Base-by-base conservation (phyloP, 2,329 filamentous ascomycete genomes). In the Phoma sp. region DNA sequence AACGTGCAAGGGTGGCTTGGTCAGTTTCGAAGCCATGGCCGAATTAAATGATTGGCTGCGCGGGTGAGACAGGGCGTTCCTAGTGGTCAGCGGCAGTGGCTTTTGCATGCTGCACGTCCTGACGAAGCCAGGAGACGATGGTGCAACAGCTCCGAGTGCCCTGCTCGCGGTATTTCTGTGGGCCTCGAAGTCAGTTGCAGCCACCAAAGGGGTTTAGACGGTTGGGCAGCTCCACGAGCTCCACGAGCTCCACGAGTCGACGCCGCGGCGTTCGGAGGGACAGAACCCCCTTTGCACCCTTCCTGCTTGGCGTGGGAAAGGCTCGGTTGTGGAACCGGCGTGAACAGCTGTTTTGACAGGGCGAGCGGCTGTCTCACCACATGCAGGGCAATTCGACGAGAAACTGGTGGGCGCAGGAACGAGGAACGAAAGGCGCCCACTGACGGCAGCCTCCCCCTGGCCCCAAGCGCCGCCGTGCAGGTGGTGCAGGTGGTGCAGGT, bases 1-100 rank as follows among this genome's bases (percentile, higher is more conserved):
- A 47, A 51, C 21, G 39, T 48, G 50, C 58, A 58, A 51, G 55
- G 52, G 51, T 43, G 47, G 51, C 53, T 56, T 58, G 50, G 55
- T 49, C 38, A 35, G 33, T 43, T 52, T 41, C 43, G 32, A 51
- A 55, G 32, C 48, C 24, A 9, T 36, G 17, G 44, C 21, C 43
- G 44, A 27, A 51, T 60, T 65, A 65, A 61, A 27, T 69, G 53
- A 70, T 73, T 72, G 69, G 71, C 54, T 57, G 61, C 13, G 56
- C 45, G 58, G 59, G 22, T 58, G 46, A 67, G 65, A 58, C 53
- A 36, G 51, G 17, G 55, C 17, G 35, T 32, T 50, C 51, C 60
- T 40, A 68, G 53, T 70, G 66, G 61, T 51, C 25, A 51, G 52
- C 51, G 41, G 36, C 40, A 21, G 29, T 31, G 22, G 36, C 22